Percentiles rank a stretch among this genome's conserved stretches.
These are phyloP conservation scores for Diaporthe caulivora DNA, from an alignment of 2,329 filamentous ascomycete genomes.

Conservation along the genomic window DNA sequence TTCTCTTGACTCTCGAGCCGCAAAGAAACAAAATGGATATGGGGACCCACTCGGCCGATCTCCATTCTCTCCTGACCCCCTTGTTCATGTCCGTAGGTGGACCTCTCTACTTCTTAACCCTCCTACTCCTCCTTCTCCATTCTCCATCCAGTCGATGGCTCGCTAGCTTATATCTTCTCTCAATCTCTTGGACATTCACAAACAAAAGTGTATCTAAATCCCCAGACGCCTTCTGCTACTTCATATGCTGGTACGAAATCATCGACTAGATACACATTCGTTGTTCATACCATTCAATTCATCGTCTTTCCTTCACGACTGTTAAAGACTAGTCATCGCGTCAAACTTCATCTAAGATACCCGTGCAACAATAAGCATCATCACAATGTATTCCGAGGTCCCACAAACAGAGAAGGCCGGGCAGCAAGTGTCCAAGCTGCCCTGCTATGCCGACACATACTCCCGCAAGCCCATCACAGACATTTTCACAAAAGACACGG, in stretches of 20 bases:
- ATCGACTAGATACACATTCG: constrained; percentile 15
- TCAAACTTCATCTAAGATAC: background rate
- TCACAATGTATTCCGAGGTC: constrained; percentile 36
- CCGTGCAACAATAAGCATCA: background rate
- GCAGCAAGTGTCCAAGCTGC: constrained; percentile 35
- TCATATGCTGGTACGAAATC: background rate
- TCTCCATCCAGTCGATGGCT: constrained; percentile 11
- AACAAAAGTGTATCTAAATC: background rate
- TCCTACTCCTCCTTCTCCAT: constrained; percentile 22
- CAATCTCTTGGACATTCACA: background rate
- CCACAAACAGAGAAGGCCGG: constrained; percentile 2
- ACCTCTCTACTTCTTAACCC: constrained; percentile 26
- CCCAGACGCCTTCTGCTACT: constrained; percentile 3
- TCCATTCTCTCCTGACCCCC: constrained; percentile 33
- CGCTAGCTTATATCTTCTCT: constrained; percentile 29
- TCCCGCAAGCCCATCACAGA: constrained; percentile 63
- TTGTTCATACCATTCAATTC: constrained; percentile 4
- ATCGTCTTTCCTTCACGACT: background rate
- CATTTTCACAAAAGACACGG: constrained; percentile 74
- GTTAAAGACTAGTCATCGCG: background rate
- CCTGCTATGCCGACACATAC: constrained; percentile 47
- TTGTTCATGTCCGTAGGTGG: constrained; percentile 23
- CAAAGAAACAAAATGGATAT: constrained; percentile 35
- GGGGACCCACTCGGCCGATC: constrained; percentile 28
- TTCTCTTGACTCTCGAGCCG: constrained; percentile 18